Conservation (phyloP, 164 flowering plant genomes). For the Tetracentron sinense region DNA sequence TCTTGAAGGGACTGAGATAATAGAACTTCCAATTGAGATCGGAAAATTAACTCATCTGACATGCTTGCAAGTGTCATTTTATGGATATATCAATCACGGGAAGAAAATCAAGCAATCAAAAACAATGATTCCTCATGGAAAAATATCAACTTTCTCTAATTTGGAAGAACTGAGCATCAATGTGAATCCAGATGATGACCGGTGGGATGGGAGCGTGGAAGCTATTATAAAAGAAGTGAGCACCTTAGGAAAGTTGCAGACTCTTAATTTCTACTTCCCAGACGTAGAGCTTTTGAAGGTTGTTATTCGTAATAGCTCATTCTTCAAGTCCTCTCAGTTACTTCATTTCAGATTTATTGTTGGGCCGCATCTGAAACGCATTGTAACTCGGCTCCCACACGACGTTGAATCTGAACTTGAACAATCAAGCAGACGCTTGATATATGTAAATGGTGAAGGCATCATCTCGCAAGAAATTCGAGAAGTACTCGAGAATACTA, state of each 20-base stretch:
- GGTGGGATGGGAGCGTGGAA: conserved; percentile 7
- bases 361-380: conserved; percentile 1
- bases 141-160: not conserved
- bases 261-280: conserved; percentile 15
- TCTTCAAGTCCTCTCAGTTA: not conserved
- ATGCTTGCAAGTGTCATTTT: conserved; percentile 4
- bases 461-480: not conserved
- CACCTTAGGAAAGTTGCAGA: not conserved
- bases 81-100: not conserved
- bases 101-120: not conserved
- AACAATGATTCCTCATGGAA: not conserved
- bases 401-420: conserved; percentile 3
- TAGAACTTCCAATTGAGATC: conserved; percentile 1
- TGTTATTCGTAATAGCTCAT: not conserved
- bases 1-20: not conserved
- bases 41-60: not conserved
- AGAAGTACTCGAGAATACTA: not conserved
- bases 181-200: conserved; percentile 5
- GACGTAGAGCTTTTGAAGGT: not conserved
- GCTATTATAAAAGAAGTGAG: conserved; percentile 4
- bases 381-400: not conserved
- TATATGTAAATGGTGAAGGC: not conserved
- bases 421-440: not conserved
- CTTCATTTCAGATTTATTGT: not conserved
- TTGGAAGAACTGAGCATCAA: conserved; percentile 7